Conservation (phyloP, 306 rosid genomes). For the Glycine tomentella region DNA sequence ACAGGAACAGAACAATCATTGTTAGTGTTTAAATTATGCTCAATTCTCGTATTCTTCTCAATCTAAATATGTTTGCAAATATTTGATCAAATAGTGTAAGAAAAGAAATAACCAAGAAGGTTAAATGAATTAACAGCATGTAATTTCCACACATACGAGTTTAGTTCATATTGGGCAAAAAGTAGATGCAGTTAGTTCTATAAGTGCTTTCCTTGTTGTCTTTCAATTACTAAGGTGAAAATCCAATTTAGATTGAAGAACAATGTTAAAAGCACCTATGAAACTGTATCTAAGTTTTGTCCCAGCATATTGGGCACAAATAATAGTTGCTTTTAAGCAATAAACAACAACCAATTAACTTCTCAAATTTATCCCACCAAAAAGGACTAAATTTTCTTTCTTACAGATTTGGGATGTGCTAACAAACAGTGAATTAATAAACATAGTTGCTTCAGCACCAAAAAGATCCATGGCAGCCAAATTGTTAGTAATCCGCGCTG, state of each 20-base stretch:
- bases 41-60: not conserved
- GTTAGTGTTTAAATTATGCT: not conserved
- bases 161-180: not conserved
- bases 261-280: too few relatives aligned
- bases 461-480: conserved; percentile 74
- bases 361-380: not conserved
- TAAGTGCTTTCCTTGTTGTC: too few relatives aligned
- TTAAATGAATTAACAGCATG: not conserved
- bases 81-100: conserved; percentile 16
- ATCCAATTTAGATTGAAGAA: too few relatives aligned
- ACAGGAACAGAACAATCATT: not conserved
- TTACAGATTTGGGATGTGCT: conserved; percentile 87
- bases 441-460: conserved; percentile 70
- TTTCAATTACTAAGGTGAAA: too few relatives aligned
- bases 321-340: not conserved
- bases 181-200: too few relatives aligned
- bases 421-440: conserved; percentile 72
- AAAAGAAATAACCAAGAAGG: not conserved
- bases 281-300: too few relatives aligned
- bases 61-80: conserved; percentile 4
- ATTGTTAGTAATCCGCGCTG: conserved; percentile 65
- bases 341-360: not conserved
- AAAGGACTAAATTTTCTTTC: not conserved
- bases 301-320: not conserved
- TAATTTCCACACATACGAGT: not conserved